Evolutionary conservation across 352 stramenopile genomes (phyloP), one percentile per base, ranked within the genome.

Genomic region (Pythium sp.): DNA sequence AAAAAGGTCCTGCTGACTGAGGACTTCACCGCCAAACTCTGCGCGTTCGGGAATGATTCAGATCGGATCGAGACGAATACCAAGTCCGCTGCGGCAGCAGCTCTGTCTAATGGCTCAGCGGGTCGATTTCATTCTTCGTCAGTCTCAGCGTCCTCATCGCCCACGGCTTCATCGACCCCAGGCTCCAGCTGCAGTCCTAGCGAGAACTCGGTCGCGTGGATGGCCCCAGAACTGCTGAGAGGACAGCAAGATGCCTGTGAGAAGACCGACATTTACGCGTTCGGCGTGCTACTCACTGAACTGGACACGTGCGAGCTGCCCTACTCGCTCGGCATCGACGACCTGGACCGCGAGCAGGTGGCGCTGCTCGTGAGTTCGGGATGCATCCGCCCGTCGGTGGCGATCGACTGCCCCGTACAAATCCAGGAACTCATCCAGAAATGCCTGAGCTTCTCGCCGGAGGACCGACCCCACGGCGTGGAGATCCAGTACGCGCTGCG

Each of bases 241-340:
- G 76, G 74, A 8, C 74, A 82, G 26, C 64, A 61, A 20, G 12
- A 57, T 11, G 56, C 58, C 65, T 76, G 61, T 43, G 74, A 79
- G 8, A 64, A 77, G 55, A 58, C 75, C 0, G 74, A 86, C 41
- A 65, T 87, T 28, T 89, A 89, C 60, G 60, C 81, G 11, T 59
- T 89, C 1, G 81, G 81, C 41, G 77, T 87, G 20, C 30, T 89
- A 38, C 58, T 89, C n/a, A 87, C 79, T 0, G 81, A 89, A 53
- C 67, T 90, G 7, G 81, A 90, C 47, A 88, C 81, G n/a, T 83
- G 79, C 20, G 65, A 85, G 58, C 63, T 77, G 7, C 81, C 81
- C 9, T 88, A 83, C 36, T 62, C 68, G 18, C 70, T 65, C 6
- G 80, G 76, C 5, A 70, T 85, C 64, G 79, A 82, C 28, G 75